These are phyloP conservation scores for Aspergillus flavus DNA, from an alignment of 2,329 filamentous ascomycete genomes.

Conservation along the genomic window DNA sequence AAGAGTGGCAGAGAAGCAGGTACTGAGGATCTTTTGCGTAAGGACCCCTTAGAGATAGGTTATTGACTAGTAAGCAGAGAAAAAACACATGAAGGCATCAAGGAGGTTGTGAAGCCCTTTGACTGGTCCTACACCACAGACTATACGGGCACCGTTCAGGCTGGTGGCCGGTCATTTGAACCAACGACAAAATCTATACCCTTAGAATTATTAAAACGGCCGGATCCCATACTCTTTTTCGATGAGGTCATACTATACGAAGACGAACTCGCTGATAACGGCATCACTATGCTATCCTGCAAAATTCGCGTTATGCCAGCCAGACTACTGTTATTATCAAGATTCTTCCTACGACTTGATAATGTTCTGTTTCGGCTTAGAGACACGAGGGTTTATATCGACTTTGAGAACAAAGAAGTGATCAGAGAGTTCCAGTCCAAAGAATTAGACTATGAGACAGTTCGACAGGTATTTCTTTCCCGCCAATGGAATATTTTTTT, in stretches of 20 bases:
- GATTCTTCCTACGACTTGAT: slow-evolving; percentile 92
- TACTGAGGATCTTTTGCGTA: slow-evolving; percentile 34
- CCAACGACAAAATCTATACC: slow-evolving; percentile 66
- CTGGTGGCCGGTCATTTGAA: slow-evolving; percentile 42
- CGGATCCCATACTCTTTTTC: slow-evolving; percentile 94
- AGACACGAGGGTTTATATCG: slow-evolving; percentile 89
- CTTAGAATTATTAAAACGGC: slow-evolving; percentile 79
- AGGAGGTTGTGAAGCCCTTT: slow-evolving; percentile 91
- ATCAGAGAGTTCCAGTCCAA: slow-evolving; percentile 88
- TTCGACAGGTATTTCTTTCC: slow-evolving; percentile 61
- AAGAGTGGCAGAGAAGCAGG: slow-evolving; percentile 77
- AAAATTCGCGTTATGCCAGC: slow-evolving; percentile 93
- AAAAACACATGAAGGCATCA: slow-evolving; percentile 81
- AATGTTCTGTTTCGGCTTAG: slow-evolving; percentile 84
- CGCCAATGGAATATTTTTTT: not conserved
- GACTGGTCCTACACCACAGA: slow-evolving; percentile 97
- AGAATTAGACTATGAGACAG: slow-evolving; percentile 76
- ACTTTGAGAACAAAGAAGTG: slow-evolving; percentile 77
- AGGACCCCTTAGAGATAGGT: not conserved
- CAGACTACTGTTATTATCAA: slow-evolving; percentile 78
- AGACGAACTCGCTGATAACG: slow-evolving; percentile 97
- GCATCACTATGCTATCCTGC: slow-evolving; percentile 84
- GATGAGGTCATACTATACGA: slow-evolving; percentile 96
- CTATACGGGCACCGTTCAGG: slow-evolving; percentile 72
- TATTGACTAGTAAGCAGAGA: slow-evolving; percentile 60